Conservation (phyloP, 2,329 filamentous ascomycete species). For the Penicillium sp. region DNA sequence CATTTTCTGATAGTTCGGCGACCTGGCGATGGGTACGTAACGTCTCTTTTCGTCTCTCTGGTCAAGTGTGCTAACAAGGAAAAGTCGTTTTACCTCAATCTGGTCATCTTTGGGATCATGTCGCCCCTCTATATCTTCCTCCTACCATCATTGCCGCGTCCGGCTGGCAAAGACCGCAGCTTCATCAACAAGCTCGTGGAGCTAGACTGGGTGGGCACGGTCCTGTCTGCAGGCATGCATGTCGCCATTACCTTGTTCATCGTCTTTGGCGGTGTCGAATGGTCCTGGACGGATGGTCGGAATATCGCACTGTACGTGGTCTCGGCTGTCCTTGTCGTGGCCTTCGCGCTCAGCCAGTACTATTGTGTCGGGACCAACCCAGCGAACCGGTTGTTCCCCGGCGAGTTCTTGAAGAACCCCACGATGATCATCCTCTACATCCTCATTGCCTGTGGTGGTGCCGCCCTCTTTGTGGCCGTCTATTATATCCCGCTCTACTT, state of each 20-base stretch:
- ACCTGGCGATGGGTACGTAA: conserved; percentile 23
- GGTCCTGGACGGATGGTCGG: conserved; percentile 43
- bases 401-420: conserved; percentile 40
- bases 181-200: conserved; percentile 19
- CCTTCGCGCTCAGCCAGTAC: conserved; percentile 46
- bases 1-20: conserved; percentile 24
- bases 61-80: background rate
- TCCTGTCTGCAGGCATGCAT: conserved; percentile 40
- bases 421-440: conserved; percentile 44
- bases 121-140: conserved; percentile 42
- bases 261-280: conserved; percentile 48
- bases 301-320: conserved; percentile 48
- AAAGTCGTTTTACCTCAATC: conserved; percentile 48
- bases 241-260: conserved; percentile 45
- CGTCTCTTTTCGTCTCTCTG: background rate
- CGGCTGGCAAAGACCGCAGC: conserved; percentile 15
- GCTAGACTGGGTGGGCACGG: conserved; percentile 45
- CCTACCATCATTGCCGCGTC: conserved; percentile 28
- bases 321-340: conserved; percentile 41
- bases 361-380: conserved; percentile 39
- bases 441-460: conserved; percentile 32
- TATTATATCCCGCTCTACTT: conserved; percentile 55
- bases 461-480: conserved; percentile 32
- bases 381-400: conserved; percentile 47
- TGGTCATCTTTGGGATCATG: conserved; percentile 42